Percentiles rank a stretch among this genome's conserved stretches.
phyloP scores from a whole-genome alignment of 495 filamentous ascomycete species.

The Hyaloscypha variabilis region DNA sequence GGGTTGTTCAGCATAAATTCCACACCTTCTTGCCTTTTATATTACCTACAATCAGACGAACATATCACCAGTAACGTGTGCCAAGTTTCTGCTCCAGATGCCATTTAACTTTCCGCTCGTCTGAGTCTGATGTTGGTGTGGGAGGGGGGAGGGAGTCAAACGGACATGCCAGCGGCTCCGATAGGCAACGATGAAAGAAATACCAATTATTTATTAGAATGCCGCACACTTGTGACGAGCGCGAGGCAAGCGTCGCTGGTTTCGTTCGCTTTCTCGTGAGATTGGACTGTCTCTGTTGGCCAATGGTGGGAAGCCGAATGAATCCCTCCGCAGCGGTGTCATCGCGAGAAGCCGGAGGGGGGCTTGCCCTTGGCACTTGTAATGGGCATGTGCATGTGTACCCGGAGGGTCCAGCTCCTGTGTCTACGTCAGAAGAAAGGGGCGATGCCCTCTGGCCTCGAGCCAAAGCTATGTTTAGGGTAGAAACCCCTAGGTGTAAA shows the following conservation, averaged over 20 bases:
- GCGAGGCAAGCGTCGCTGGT: too few relatives aligned
- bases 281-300: too few relatives aligned
- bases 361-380: not conserved
- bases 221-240: too few relatives aligned
- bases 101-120: not conserved
- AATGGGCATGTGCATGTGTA: not conserved
- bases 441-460: constrained; percentile 2
- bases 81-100: not conserved
- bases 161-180: not conserved
- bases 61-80: not conserved
- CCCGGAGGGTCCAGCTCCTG: not conserved
- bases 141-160: not conserved
- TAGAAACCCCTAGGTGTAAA: too few relatives aligned
- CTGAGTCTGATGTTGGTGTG: not conserved
- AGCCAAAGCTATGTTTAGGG: too few relatives aligned
- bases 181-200: not conserved
- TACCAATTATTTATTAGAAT: too few relatives aligned
- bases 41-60: not conserved
- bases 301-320: not conserved
- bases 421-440: constrained; percentile 4
- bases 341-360: not conserved
- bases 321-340: not conserved
- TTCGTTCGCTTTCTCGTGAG: too few relatives aligned
- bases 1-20: not conserved
- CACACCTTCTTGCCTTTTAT: not conserved